These are phyloP conservation scores for Takakia lepidozioides DNA, from an alignment of 225 moss, liverwort and hornwort species.

Conservation along the genomic window DNA sequence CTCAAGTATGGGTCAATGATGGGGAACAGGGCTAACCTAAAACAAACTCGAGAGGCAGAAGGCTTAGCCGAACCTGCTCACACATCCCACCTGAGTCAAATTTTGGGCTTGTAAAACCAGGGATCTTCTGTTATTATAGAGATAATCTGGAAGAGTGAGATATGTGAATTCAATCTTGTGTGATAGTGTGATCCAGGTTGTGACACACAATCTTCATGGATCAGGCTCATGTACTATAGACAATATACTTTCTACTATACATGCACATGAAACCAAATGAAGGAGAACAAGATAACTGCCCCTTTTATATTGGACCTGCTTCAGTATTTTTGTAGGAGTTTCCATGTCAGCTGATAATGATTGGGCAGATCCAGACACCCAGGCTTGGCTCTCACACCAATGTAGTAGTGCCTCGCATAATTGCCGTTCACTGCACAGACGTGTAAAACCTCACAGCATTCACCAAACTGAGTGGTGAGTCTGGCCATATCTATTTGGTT, in stretches of 20 bases:
- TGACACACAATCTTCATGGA: too few relatives aligned
- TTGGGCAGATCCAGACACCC: constrained; percentile 5
- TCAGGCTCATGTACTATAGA: too few relatives aligned
- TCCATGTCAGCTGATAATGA: constrained; percentile 8
- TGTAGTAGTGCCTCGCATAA: constrained; percentile 45
- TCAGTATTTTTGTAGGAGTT: constrained; percentile 9
- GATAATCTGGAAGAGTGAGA: too few relatives aligned
- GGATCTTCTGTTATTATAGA: too few relatives aligned
- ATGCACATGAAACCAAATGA: too few relatives aligned
- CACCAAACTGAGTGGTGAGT: not conserved
- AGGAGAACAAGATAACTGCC: too few relatives aligned
- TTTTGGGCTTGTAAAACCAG: too few relatives aligned
- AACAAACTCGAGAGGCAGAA: constrained; percentile 47
- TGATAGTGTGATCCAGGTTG: too few relatives aligned
- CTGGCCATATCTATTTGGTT: not conserved
- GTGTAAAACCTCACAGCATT: not conserved
- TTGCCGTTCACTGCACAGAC: constrained; percentile 49
- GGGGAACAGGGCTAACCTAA: constrained; percentile 32
- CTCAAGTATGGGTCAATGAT: too few relatives aligned
- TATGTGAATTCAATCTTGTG: too few relatives aligned
- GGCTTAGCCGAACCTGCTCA: constrained; percentile 49
- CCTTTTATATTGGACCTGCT: too few relatives aligned
- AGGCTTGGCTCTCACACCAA: constrained; percentile 50
- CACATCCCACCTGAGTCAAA: not conserved
- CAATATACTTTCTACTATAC: too few relatives aligned